A percentile compares a stretch with the other conserved stretches of the same genome.
phyloP scores from a whole-genome alignment of 2,329 filamentous ascomycete genomes.

The Trichoderma sp. region DNA sequence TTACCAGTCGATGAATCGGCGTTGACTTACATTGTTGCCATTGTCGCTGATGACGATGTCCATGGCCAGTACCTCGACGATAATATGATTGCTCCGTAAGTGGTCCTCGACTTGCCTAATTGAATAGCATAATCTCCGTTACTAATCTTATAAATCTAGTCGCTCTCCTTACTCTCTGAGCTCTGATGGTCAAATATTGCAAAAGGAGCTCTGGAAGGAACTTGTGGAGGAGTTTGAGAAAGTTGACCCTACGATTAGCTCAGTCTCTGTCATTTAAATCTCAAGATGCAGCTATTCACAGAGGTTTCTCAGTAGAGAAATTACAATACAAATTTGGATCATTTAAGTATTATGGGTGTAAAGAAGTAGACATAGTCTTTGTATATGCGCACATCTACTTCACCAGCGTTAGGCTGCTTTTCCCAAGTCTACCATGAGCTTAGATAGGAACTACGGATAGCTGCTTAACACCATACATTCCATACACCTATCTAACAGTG shows the following conservation, averaged over 20 bases:
- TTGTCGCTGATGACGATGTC: not conserved
- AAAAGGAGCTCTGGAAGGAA: not conserved
- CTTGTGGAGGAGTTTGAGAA: not conserved
- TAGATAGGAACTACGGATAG: not conserved
- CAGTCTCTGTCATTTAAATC: not conserved
- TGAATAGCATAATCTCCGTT: not conserved
- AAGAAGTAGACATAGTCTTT: not conserved
- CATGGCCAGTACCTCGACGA: not conserved
- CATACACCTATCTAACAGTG: not conserved
- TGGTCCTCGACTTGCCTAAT: not conserved
- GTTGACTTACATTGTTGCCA: not conserved
- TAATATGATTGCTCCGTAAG: conserved; percentile 3
- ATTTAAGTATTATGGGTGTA: no score
- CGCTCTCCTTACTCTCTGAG: not conserved
- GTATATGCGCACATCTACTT: not conserved
- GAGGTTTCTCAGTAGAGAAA: no score
- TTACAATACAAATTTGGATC: no score
- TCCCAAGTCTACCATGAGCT: not conserved
- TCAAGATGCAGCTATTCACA: not conserved
- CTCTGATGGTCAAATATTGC: not conserved
- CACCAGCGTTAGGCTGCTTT: not conserved
- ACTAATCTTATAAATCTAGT: not conserved
- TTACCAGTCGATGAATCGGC: not conserved
- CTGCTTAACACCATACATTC: not conserved
- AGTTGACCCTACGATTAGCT: not conserved